phyloP scores from a whole-genome alignment of 179 eudicot genomes.

The Silene noctiflora region DNA sequence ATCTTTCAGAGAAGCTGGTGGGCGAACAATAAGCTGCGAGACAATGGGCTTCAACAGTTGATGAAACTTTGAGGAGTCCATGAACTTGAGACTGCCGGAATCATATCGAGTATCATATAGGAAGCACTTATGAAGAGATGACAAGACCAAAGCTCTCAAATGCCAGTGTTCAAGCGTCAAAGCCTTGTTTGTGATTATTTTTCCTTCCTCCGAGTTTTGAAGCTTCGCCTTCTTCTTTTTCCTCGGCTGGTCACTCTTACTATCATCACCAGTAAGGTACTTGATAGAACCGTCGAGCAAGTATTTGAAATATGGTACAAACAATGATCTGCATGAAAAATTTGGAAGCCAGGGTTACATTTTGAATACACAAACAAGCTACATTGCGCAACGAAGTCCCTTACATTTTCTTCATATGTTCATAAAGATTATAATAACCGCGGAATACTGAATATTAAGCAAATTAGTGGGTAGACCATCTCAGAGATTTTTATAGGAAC shows the following conservation, averaged over 20 bases:
- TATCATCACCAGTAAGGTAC: conserved; percentile 53
- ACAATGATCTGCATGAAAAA: conserved; percentile 56
- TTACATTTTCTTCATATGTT: no score
- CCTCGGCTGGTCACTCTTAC: conserved; percentile 30
- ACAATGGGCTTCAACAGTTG: conserved; percentile 78
- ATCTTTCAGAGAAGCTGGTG: conserved; percentile 58
- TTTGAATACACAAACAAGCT: no score
- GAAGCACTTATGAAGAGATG: conserved; percentile 84
- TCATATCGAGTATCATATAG: conserved; percentile 80
- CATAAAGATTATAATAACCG: no score
- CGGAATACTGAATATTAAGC: background rate
- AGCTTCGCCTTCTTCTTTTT: conserved; percentile 76
- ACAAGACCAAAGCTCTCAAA: conserved; percentile 65
- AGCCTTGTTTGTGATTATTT: conserved; percentile 24
- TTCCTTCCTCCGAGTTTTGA: conserved; percentile 30
- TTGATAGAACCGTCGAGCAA: conserved; percentile 60
- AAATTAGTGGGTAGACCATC: background rate
- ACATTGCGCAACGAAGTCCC: no score
- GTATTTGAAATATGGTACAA: conserved; percentile 95
- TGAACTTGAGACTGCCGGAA: conserved; percentile 62
- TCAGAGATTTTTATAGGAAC: background rate
- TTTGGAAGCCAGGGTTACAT: background rate
- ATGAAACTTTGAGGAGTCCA: conserved; percentile 75
- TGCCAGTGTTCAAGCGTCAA: conserved; percentile 58
- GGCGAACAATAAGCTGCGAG: conserved; percentile 63